phyloP scores from a whole-genome alignment of 306 rosid genomes.

The Cicer bijugum region DNA sequence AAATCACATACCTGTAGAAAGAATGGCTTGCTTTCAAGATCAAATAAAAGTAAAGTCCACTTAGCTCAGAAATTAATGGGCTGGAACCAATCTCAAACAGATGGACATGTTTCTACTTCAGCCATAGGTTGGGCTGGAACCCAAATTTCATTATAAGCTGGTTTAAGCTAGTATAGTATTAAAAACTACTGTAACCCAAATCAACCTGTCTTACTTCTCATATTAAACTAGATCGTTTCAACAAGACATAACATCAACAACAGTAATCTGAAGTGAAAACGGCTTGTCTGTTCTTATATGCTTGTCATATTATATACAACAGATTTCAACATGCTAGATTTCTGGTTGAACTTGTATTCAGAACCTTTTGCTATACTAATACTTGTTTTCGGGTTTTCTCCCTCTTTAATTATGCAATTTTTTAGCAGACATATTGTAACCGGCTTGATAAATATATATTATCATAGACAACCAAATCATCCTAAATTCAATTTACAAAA shows the following conservation, averaged over 20 bases:
- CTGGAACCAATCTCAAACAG: constrained; percentile 13
- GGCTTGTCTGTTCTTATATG: neutral
- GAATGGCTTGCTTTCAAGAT: constrained; percentile 13
- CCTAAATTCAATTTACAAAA: neutral
- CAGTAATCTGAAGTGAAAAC: neutral
- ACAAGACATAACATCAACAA: neutral
- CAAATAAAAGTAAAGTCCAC: constrained; percentile 29
- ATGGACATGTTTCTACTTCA: neutral
- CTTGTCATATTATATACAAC: neutral
- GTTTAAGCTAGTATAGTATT: neutral
- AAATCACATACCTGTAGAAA: constrained; percentile 83
- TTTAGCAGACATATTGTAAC: neutral
- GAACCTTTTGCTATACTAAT: neutral
- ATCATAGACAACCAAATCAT: neutral
- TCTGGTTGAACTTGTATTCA: constrained; percentile 9
- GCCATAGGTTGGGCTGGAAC: constrained; percentile 15
- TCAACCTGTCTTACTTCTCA: neutral
- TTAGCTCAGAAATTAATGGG: neutral
- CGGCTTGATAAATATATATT: neutral
- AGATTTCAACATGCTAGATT: neutral
- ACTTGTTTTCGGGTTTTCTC: neutral
- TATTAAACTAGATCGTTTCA: neutral
- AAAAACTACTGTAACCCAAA: constrained; percentile 8
- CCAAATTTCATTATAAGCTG: constrained; percentile 18
- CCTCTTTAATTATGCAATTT: neutral